A percentile compares a stretch with the other conserved stretches of the same genome.
phyloP scores from a whole-genome alignment of 2,329 filamentous ascomycete genomes.

The Alternaria atra region DNA sequence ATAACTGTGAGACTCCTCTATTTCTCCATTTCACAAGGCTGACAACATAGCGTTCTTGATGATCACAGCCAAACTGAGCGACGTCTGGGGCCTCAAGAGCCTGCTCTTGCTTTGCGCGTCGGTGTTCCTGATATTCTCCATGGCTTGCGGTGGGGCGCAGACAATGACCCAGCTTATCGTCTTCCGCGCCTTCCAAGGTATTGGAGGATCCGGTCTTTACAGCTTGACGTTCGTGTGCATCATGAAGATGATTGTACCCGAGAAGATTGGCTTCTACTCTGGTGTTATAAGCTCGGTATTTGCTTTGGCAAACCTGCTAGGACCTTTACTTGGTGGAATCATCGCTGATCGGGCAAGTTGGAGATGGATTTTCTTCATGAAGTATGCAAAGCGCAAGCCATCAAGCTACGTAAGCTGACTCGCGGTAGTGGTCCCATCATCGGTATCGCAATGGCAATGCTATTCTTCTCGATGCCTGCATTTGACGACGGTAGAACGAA shows the following conservation, averaged over 20 bases:
- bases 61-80: slow-evolving; percentile 46
- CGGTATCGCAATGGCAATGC: slow-evolving; percentile 27
- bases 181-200: slow-evolving; percentile 54
- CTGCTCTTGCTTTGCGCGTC: slow-evolving; percentile 33
- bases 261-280: slow-evolving; percentile 48
- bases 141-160: slow-evolving; percentile 34
- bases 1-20: neutral
- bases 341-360: slow-evolving; percentile 54
- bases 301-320: slow-evolving; percentile 54
- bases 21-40: neutral
- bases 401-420: slow-evolving; percentile 4
- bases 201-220: slow-evolving; percentile 60
- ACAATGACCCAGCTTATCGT: slow-evolving; percentile 36
- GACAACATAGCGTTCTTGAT: slow-evolving; percentile 38
- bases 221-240: slow-evolving; percentile 52
- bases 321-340: slow-evolving; percentile 57
- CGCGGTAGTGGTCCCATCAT: slow-evolving; percentile 36
- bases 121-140: slow-evolving; percentile 44
- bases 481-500: slow-evolving; percentile 37
- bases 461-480: slow-evolving; percentile 41
- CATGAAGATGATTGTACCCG: slow-evolving; percentile 40
- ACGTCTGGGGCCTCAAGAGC: slow-evolving; percentile 40
- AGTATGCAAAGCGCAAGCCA: slow-evolving; percentile 45
- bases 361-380: slow-evolving; percentile 61
- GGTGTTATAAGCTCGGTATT: slow-evolving; percentile 50